Evolutionary conservation across 2,329 filamentous ascomycete genomes (phyloP).

Genomic region (Aaosphaeria arxii): DNA sequence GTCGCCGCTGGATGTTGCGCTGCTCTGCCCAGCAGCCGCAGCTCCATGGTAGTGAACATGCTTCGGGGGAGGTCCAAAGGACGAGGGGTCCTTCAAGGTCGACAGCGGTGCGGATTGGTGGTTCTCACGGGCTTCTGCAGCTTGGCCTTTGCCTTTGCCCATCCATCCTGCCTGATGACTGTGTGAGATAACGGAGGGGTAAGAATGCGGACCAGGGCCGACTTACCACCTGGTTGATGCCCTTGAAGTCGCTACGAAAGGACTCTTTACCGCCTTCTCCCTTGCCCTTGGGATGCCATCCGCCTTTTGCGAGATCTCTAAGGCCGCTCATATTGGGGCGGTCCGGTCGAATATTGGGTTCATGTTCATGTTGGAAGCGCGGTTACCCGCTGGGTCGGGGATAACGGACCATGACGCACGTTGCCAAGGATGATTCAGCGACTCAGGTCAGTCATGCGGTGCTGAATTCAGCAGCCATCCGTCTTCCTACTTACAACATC

Average conservation of each 20-base stretch:
- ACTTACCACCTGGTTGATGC: constrained; percentile 52
- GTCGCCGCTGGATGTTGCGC: constrained; percentile 41
- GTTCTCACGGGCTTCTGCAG: constrained; percentile 31
- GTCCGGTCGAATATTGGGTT: background rate
- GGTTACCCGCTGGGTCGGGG: background rate
- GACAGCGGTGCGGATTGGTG: constrained; percentile 64
- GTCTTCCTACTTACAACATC: too few relatives aligned
- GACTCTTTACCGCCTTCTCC: constrained; percentile 31
- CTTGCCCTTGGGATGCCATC: constrained; percentile 47
- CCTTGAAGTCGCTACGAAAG: constrained; percentile 50
- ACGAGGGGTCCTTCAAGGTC: constrained; percentile 69
- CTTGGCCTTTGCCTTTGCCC: constrained; percentile 52
- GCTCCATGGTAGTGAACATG: constrained; percentile 51
- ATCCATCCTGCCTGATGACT: constrained; percentile 54
- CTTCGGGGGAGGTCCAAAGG: constrained; percentile 79
- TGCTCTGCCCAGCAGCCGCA: constrained; percentile 39
- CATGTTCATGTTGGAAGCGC: constrained; percentile 1
- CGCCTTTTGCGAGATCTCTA: constrained; percentile 44
- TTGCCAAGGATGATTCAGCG: background rate
- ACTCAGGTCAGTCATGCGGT: background rate
- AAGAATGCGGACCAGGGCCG: background rate
- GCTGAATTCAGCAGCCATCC: too few relatives aligned
- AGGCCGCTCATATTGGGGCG: constrained; percentile 28
- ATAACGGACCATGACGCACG: constrained; percentile 11
- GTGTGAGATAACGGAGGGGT: background rate